Base-by-base conservation (phyloP, 2,329 filamentous ascomycete species). In the Xylaria sp. region DNA sequence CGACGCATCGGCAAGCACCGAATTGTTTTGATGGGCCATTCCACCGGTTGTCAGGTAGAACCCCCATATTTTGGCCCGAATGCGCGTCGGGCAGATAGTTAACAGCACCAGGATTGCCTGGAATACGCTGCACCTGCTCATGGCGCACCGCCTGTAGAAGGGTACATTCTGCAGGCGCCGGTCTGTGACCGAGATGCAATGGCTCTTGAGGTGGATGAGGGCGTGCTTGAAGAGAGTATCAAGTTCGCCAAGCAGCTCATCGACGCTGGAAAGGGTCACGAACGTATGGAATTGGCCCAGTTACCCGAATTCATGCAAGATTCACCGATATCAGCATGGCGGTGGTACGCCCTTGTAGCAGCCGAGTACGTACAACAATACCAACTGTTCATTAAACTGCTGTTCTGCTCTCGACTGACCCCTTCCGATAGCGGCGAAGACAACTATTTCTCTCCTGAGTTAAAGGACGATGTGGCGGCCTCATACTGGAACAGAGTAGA, bases 401-500 rank as follows among this genome's bases (percentile, higher is more conserved):
- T 5, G 4, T 27, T 27, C 13, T 15, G n/a, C 10, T 51, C 17
- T 23, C 40, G 17, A 31, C 35, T 31, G 44, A n/a, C 43, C 43
- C 8, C 25, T 6, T 33, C 19, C 63, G 3, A 46, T 48, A 85
- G 87, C 4, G 90, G 89, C 9, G 89, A 91, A 60, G 93, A 97
- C 73, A 93, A 97, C 73, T 92, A 90, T 72, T 97, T 96, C 77
- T 93, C 90, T n/a, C 88, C 87, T 2, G 90, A 95, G 72, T 77
- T 95, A n/a, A 52, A 67, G 8, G 77, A 82, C 31, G 80, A 84
- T 31, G 79, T 81, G 17, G 78, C 93, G 6, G 71, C 75, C 23
- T 73, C 73, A 13, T 89, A 88, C n/a, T 97, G 94, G 83, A 84
- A 87, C 3, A 78, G 77, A 51, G 78, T 92, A 57, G 77, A 79